A percentile compares a stretch with the other conserved stretches of the same genome.
Conservation (phyloP, 495 filamentous ascomycete species). For the Trichoderma erinaceum region DNA sequence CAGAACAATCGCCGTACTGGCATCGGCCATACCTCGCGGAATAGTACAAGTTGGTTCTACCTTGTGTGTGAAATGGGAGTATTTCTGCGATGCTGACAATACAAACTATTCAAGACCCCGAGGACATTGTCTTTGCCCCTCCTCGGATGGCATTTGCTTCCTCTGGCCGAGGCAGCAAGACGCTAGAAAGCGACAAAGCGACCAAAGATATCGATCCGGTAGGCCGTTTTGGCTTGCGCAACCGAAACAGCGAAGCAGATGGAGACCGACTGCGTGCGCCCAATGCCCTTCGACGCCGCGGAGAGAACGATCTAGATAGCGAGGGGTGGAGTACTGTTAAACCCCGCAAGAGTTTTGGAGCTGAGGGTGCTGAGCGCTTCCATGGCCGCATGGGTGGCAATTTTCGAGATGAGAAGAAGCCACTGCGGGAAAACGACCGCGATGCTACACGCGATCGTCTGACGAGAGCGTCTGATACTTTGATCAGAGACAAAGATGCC, state of each 20-base stretch:
- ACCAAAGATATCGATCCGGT: slow-evolving; percentile 46
- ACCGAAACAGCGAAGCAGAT: slow-evolving; percentile 60
- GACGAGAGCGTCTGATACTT: slow-evolving; percentile 44
- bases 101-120: slow-evolving; percentile 41
- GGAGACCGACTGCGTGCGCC: slow-evolving; percentile 44
- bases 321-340: slow-evolving; percentile 58
- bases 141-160: slow-evolving; percentile 84
- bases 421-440: slow-evolving; percentile 41
- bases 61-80: slow-evolving; percentile 12
- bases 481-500: slow-evolving; percentile 45
- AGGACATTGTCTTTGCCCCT: slow-evolving; percentile 85
- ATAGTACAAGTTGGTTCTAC: slow-evolving; percentile 40
- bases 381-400: slow-evolving; percentile 49
- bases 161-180: slow-evolving; percentile 51
- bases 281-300: slow-evolving; percentile 40
- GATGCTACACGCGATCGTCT: slow-evolving; percentile 50
- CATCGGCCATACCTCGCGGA: slow-evolving; percentile 55
- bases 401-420: slow-evolving; percentile 33
- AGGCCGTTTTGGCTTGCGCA: slow-evolving; percentile 62
- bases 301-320: slow-evolving; percentile 46
- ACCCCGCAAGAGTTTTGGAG: slow-evolving; percentile 58
- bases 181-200: slow-evolving; percentile 45
- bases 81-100: slow-evolving; percentile 8
- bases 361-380: slow-evolving; percentile 57
- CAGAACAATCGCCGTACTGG: slow-evolving; percentile 52